Base-by-base conservation (phyloP, 768 basidiomycete species). In the Symmetrospora coprosmae region DNA sequence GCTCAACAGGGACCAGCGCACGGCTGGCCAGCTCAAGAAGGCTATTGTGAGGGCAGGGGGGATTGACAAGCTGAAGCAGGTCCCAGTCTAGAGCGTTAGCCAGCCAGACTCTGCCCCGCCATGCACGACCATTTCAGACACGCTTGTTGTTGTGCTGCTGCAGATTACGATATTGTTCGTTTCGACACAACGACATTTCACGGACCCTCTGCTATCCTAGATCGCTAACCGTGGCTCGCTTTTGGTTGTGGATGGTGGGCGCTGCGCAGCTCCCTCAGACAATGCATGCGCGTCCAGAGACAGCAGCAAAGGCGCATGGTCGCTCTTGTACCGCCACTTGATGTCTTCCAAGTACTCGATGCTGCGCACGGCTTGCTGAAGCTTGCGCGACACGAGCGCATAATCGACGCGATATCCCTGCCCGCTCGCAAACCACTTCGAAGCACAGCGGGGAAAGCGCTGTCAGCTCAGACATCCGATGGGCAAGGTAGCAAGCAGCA, bases 1-100 rank as follows among this genome's bases (percentile, higher is more conserved):
- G 71, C 71, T 86, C 61, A 94, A 96, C 71, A 73, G 79, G n/a
- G 82, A 82, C 70, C 91, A 96, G 74, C 79, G 84, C 67, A 92
- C 88, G 1, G 78, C 76, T 33, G 90, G 86, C n/a, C 81, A 87
- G 74, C 72, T 94, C 34, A 65, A 35, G 8, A 58, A 58, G 31
- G 55, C 55, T 4, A 31, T 58, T 13, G 34, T 21, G 38, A 19
- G 55, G 33, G 27, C 21, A 33, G 55, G 55, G 23, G 55, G 55
- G 25, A n/a, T 34, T 14, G 41, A 58, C 19, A 31, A 7, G 14
- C 39, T 56, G 35, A n/a, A n/a, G n/a, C n/a, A n/a, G n/a, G n/a
- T n/a, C n/a, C n/a, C n/a, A n/a, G n/a, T n/a, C n/a, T n/a, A n/a
- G n/a, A n/a, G n/a, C n/a, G n/a, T n/a, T n/a, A n/a, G n/a, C n/a